Conservation (phyloP, 75 land plant species). For the Gnetum montanum region DNA sequence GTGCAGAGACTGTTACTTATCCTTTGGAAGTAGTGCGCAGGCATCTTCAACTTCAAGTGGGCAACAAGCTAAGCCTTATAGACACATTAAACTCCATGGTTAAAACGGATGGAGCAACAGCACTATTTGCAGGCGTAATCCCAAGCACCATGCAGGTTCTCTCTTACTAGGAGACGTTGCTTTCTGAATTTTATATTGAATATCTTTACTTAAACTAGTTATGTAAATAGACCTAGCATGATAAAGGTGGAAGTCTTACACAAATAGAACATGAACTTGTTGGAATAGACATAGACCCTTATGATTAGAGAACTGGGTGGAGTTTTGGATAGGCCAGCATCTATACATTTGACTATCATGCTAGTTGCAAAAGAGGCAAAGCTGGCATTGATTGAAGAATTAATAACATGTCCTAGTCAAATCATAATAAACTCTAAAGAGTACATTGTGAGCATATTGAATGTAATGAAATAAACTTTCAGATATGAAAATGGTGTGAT, state of each 20-base stretch:
- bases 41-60: constrained; percentile 37
- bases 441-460: no score
- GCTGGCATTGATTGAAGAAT: no score
- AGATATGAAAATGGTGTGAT: no score
- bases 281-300: background rate
- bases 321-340: no score
- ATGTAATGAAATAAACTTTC: no score
- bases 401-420: no score
- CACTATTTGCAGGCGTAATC: constrained; percentile 30
- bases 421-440: no score
- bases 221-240: no score
- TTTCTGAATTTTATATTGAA: background rate
- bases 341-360: no score
- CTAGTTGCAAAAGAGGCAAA: no score
- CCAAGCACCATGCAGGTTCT: constrained; percentile 45
- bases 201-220: no score
- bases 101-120: constrained; percentile 26
- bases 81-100: constrained; percentile 16
- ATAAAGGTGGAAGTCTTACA: background rate
- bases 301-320: no score
- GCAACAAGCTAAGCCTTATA: constrained; percentile 18
- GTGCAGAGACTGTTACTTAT: constrained; percentile 42
- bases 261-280: background rate
- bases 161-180: background rate
- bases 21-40: constrained; percentile 45